Percentiles rank a stretch among this genome's conserved stretches.
phyloP scores from a whole-genome alignment of 73 alveolate species.

The Tetrahymena elliotti region DNA sequence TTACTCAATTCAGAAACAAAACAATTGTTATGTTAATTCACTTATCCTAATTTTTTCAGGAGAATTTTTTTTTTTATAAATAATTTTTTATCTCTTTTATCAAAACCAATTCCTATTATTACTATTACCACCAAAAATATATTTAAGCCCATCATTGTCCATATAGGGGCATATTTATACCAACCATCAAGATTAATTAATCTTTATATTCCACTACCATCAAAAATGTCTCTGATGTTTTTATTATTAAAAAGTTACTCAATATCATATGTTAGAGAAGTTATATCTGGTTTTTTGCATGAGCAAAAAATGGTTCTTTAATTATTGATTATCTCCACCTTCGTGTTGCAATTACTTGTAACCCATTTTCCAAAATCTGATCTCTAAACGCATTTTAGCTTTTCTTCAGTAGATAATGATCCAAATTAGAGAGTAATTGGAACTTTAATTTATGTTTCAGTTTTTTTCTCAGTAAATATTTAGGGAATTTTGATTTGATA shows the following conservation, averaged over 20 bases:
- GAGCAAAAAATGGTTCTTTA: neutral
- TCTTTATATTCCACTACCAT: neutral
- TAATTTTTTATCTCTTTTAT: neutral
- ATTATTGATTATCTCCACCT: neutral
- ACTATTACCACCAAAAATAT: no score
- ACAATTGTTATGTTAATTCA: no score
- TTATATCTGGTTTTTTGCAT: neutral
- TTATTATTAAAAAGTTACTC: neutral
- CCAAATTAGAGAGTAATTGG: neutral
- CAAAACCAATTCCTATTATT: neutral
- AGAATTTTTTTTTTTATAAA: no score
- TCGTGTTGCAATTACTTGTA: neutral
- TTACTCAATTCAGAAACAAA: no score
- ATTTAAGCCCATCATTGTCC: neutral
- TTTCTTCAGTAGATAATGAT: neutral
- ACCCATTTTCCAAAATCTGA: neutral
- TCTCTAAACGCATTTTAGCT: neutral
- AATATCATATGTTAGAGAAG: neutral
- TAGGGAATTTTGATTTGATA: neutral
- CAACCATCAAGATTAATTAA: neutral
- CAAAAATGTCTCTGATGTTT: neutral
- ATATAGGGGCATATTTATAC: neutral
- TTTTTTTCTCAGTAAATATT: no score
- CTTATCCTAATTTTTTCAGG: no score
- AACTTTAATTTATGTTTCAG: neutral